Evolutionary conservation across 441 rosid species (phyloP).

Genomic region (Erysimum cheiri): DNA sequence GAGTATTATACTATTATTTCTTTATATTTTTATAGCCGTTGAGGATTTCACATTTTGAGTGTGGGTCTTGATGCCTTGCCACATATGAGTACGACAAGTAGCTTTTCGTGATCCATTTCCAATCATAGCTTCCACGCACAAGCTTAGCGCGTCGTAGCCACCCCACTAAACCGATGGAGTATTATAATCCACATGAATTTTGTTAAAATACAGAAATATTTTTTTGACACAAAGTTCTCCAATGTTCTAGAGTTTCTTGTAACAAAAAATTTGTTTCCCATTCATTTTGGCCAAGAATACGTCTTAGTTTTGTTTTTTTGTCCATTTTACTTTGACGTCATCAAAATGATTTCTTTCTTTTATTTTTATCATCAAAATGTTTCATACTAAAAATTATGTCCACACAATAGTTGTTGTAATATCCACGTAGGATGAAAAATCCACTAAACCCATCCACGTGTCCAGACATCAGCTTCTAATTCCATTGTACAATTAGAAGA

Average conservation of each 20-base stretch:
- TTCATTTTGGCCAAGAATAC: background rate
- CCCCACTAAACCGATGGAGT: background rate
- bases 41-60: slow-evolving; percentile 8
- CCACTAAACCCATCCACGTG: slow-evolving; percentile 31
- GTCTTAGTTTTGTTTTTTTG: background rate
- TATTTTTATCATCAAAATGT: too few relatives aligned
- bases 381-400: background rate
- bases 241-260: background rate
- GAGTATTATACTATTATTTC: background rate
- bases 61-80: slow-evolving; percentile 10
- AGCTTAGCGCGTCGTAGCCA: background rate
- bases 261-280: background rate
- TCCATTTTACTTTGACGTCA: background rate
- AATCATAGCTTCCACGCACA: background rate
- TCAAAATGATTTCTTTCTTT: background rate
- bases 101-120: background rate
- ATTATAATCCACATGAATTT: background rate
- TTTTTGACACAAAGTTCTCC: background rate
- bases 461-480: slow-evolving; percentile 26
- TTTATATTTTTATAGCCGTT: slow-evolving; percentile 15
- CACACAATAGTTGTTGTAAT: slow-evolving; percentile 11
- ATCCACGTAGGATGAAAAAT: slow-evolving; percentile 35
- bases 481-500: slow-evolving; percentile 10
- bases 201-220: background rate
- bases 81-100: background rate